These are phyloP conservation scores for Colletotrichum kahawae DNA, from an alignment of 2,329 filamentous ascomycete genomes.

Conservation along the genomic window DNA sequence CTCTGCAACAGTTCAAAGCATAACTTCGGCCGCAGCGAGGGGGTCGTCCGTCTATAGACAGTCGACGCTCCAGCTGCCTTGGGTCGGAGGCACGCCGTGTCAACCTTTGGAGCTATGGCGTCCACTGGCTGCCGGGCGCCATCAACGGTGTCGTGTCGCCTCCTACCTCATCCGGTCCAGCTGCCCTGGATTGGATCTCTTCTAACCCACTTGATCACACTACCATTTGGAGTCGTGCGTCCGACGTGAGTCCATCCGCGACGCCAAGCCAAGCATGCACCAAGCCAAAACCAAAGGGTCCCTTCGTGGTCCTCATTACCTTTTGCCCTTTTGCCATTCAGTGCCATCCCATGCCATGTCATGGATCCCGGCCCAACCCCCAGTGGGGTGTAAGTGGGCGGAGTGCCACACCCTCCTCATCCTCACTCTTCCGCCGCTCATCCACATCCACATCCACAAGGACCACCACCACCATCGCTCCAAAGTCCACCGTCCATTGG, in stretches of 20 bases:
- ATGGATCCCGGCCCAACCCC: conserved; percentile 9
- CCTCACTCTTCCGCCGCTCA: background rate
- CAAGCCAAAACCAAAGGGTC: background rate
- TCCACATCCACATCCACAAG: background rate
- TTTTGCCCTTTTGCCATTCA: background rate
- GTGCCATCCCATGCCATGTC: background rate
- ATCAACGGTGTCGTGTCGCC: background rate
- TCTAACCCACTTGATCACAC: background rate
- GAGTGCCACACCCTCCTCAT: conserved; percentile 7
- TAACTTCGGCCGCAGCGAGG: background rate
- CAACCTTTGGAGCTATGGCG: background rate
- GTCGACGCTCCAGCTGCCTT: background rate
- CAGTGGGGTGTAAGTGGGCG: conserved; percentile 18
- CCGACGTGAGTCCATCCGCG: background rate
- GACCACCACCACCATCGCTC: background rate
- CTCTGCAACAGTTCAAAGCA: background rate
- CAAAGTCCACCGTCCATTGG: background rate
- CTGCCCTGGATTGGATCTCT: background rate
- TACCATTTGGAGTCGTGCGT: background rate
- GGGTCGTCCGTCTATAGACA: background rate
- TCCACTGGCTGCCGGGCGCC: background rate
- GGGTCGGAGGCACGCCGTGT: background rate
- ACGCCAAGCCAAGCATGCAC: background rate
- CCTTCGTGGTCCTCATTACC: background rate
- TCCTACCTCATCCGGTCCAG: background rate